These are phyloP conservation scores for Chrysosporium keratinophilum DNA, from an alignment of 2,329 filamentous ascomycete genomes.

Conservation along the genomic window DNA sequence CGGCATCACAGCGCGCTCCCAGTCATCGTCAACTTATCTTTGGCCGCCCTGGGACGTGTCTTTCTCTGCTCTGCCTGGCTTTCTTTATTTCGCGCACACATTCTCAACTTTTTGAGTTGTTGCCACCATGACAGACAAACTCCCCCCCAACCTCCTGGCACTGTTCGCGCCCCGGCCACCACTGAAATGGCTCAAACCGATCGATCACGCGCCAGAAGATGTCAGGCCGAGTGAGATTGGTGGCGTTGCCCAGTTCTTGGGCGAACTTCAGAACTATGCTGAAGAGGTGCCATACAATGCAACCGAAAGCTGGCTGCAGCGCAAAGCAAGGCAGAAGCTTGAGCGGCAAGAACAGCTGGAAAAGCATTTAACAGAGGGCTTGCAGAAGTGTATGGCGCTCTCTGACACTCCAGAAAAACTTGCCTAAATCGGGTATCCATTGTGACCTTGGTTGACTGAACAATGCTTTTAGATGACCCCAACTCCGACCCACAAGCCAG, in stretches of 20 bases:
- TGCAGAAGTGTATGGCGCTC: conserved; percentile 46
- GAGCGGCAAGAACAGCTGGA: conserved; percentile 66
- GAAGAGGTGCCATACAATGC: conserved; percentile 65
- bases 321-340: conserved; percentile 67
- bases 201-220: conserved; percentile 72
- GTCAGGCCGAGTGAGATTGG: conserved; percentile 62
- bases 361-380: conserved; percentile 52
- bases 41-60: neutral
- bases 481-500: conserved; percentile 75
- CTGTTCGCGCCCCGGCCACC: conserved; percentile 92
- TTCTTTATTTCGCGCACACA: neutral
- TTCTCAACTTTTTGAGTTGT: neutral
- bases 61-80: neutral
- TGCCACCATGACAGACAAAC: conserved; percentile 76
- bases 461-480: conserved; percentile 57
- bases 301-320: conserved; percentile 88
- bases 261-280: conserved; percentile 64
- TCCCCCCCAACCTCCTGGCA: conserved; percentile 81
- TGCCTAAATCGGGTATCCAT: too few species aligned
- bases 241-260: conserved; percentile 65
- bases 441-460: conserved; percentile 8
- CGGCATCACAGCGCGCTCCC: neutral
- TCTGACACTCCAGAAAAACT: conserved; percentile 9
- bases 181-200: conserved; percentile 74
- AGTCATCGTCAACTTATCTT: neutral